Evolutionary conservation across 2,329 filamentous ascomycete species (phyloP).

Genomic region (Claviceps maximensis): DNA sequence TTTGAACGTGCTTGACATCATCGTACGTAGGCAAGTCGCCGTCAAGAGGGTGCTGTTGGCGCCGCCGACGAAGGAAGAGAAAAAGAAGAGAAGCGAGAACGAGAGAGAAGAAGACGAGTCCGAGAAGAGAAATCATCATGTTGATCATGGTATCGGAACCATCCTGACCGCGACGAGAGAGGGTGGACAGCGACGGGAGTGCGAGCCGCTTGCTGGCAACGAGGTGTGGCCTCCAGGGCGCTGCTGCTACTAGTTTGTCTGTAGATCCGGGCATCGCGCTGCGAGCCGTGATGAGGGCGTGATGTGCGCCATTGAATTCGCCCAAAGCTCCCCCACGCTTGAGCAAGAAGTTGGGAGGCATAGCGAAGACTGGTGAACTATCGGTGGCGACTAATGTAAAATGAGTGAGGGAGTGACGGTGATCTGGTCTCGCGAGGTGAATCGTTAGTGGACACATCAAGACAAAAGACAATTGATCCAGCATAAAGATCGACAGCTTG

Average conservation of each 20-base stretch:
- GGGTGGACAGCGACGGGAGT: conserved; percentile 5
- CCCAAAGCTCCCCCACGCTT: not conserved
- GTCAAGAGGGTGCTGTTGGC: conserved; percentile 31
- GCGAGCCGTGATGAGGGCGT: conserved; percentile 6
- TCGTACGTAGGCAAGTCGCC: conserved; percentile 58
- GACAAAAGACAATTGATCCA: not conserved
- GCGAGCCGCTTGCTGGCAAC: conserved; percentile 2
- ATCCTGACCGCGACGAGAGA: conserved; percentile 18
- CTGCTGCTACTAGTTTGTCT: conserved; percentile 1
- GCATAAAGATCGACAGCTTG: not conserved
- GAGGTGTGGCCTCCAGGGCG: conserved; percentile 8
- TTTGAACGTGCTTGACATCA: conserved; percentile 41
- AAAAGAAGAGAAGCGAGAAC: conserved; percentile 55
- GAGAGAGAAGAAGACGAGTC: conserved; percentile 61
- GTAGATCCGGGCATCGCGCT: conserved; percentile 5
- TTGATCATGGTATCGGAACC: conserved; percentile 53
- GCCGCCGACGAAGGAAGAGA: conserved; percentile 53
- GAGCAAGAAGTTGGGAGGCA: conserved; percentile 7
- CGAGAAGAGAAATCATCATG: conserved; percentile 67
- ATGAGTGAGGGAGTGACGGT: conserved; percentile 4
- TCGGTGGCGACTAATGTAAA: conserved; percentile 4
- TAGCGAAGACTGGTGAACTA: not conserved
- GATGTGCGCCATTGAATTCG: not conserved
- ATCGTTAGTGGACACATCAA: conserved; percentile 2
- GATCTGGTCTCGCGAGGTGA: conserved; percentile 1